Evolutionary conservation across 2,329 filamentous ascomycete genomes (phyloP).

Genomic region (Sporothrix dimorphospora): DNA sequence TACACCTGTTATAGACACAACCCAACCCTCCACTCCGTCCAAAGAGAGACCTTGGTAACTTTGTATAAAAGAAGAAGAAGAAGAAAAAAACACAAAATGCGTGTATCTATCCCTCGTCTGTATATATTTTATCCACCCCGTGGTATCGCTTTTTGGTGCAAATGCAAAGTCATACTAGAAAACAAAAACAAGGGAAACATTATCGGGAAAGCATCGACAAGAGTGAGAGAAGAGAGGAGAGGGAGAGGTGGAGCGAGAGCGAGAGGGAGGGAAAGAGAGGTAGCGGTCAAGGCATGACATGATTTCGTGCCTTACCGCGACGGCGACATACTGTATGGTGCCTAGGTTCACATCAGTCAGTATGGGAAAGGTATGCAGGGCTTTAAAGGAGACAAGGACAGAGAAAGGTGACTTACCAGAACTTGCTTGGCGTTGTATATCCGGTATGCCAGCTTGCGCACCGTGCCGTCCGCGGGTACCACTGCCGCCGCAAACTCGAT

Average conservation of each 20-base stretch:
- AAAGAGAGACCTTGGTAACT: neutral
- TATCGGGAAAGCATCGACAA: neutral
- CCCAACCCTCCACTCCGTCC: constrained; percentile 6
- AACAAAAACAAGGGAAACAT: neutral
- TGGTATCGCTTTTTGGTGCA: constrained; percentile 26
- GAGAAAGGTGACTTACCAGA: constrained; percentile 62
- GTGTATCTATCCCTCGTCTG: constrained; percentile 19
- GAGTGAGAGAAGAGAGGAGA: neutral
- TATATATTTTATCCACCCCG: neutral
- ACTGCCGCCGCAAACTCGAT: constrained; percentile 94
- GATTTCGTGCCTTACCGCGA: constrained; percentile 42
- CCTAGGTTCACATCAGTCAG: constrained; percentile 48
- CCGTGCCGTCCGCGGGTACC: constrained; percentile 87
- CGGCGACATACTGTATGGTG: constrained; percentile 71
- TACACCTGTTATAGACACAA: neutral
- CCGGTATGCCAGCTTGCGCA: constrained; percentile 88
- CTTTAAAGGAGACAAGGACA: neutral
- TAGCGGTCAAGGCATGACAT: neutral
- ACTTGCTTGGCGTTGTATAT: constrained; percentile 96
- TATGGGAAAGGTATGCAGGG: too few relatives aligned
- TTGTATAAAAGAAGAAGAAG: neutral
- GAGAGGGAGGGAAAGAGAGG: neutral
- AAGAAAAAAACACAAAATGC: neutral
- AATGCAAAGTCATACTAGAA: constrained; percentile 20
- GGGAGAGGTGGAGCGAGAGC: neutral